Conservation (phyloP, 1,139 yeast genomes). For the Starmera stellimalicola region DNA sequence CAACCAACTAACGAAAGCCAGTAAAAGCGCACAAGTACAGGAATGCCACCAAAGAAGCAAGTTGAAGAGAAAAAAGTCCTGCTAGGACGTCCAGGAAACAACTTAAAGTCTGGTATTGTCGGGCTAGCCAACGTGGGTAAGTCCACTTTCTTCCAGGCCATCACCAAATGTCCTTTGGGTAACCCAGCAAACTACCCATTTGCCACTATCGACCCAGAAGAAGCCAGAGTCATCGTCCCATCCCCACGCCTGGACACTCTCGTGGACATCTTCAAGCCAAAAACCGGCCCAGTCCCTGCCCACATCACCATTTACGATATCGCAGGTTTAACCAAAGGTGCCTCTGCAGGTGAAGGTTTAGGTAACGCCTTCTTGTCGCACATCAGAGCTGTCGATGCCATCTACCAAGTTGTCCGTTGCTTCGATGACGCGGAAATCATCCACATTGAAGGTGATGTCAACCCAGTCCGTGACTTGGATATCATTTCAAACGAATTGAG, state of each 20-base stretch:
- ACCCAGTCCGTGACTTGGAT: slow-evolving; percentile 91
- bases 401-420: slow-evolving; percentile 96
- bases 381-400: slow-evolving; percentile 96
- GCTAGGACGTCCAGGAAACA: slow-evolving; percentile 97
- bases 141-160: slow-evolving; percentile 83
- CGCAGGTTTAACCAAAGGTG: slow-evolving; percentile 98
- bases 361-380: slow-evolving; percentile 97
- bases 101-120: slow-evolving; percentile 92
- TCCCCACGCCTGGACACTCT: slow-evolving; percentile 80
- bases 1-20: background rate
- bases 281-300: slow-evolving; percentile 83
- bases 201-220: slow-evolving; percentile 98
- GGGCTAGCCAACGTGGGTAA: slow-evolving; percentile 97
- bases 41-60: slow-evolving; percentile 93
- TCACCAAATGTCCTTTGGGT: slow-evolving; percentile 86
- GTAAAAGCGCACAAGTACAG: background rate
- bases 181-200: slow-evolving; percentile 98
- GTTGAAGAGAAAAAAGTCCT: slow-evolving; percentile 82
- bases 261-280: slow-evolving; percentile 64
- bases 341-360: slow-evolving; percentile 94
- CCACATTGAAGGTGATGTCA: slow-evolving; percentile 96
- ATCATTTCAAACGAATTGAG: slow-evolving; percentile 88
- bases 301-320: slow-evolving; percentile 90
- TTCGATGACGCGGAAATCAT: slow-evolving; percentile 97
- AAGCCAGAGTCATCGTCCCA: slow-evolving; percentile 95